Evolutionary conservation across 805 yeast genomes (phyloP), one percentile per base, ranked within the genome.

Genomic region (Yamadazyma olivae): DNA sequence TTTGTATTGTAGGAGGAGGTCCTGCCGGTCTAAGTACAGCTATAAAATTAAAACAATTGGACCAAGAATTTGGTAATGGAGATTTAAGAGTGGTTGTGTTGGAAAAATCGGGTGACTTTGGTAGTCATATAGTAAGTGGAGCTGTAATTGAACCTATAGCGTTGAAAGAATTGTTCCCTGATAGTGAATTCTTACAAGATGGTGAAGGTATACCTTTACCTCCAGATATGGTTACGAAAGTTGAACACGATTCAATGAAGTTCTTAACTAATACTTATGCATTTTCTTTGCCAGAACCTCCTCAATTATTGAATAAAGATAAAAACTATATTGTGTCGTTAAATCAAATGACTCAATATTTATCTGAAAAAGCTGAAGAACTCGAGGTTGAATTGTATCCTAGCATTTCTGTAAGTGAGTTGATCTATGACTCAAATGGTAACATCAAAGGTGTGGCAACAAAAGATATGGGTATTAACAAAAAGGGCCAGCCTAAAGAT

Each of bases 1-100:
- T 93, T 16, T 85, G 95, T 51, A 88, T 93, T 34, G 95, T 93
- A 2, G 99, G 99, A 28, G 98, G 95, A 23, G 99, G 99, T 0
- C 98, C 98, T 5, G 95, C 98, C 1, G 99, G 99, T 3, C 67
- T 93, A 33, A 90, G 96, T 1, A 83, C 99, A 2, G 98, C 98
- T 9, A 93, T 93, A 44, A 74, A 76, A 47, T 67, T 88, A 39
- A 93, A 93, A 58, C 96, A 90, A 56, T 63, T 91, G 23, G 96
- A 90, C 53, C 65, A 72, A 36, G 81, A 75, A 44, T 54, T 59
- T 10, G 83, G 82, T 1, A 64, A 64, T 17, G 83, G 86, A 15
- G 83, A 79, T 33, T 62, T 88, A 33, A 71, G 99, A 41, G 95
- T 93, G 23, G 83, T 93, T 7, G 88, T 93, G 1, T 65, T 93